Evolutionary conservation across 2,329 filamentous ascomycete genomes (phyloP), one percentile per base, ranked within the genome.

Genomic region (Chrysoporthe austroafricana): DNA sequence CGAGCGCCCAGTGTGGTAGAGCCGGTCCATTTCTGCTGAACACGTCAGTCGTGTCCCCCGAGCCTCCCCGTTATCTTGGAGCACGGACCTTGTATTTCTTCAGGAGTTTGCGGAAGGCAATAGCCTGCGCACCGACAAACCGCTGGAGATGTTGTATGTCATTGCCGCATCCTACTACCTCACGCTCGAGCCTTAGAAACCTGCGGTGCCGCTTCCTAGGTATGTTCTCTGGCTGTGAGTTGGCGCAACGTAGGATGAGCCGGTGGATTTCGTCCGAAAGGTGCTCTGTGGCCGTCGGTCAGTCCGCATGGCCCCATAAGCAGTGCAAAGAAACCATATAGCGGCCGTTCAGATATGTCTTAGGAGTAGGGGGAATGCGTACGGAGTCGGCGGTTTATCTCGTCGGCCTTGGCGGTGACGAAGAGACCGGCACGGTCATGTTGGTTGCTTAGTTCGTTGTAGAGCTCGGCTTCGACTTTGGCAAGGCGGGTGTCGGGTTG

Each of bases 341-440:
- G 57, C 54, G 61, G 66, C 65, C 54, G 62, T 14, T 3, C 7
- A 60, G 36, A n/a, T 9, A 43, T 34, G n/a, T 39, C 14, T 9
- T 39, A 7, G 56, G 54, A 58, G 18, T 4, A 18, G 8, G 32
- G 14, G 46, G 48, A 48, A 61, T 63, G 76, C 86, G 68, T 83
- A 91, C 90, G 84, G 62, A 95, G 78, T 57, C 92, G 85, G 18
- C 91, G 83, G 44, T 87, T 83, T 66, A 96, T 90, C 78, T 96
- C 93, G 68, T 92, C 90, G 66, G 90, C 87, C 78, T 96, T 96
- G 81, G 91, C 94, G 71, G 83, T 85, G 39, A 95, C 88, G 77
- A 96, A 96, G 39, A 95, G 84, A 70, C 90, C 88, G 72, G 95
- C 89, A 34, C 92, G 89, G 74, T 91, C 87, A 76, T 96, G 91